Percentiles rank a stretch among this genome's conserved stretches.
phyloP scores from a whole-genome alignment of 768 basidiomycete species.

The Wakefieldia striispora region DNA sequence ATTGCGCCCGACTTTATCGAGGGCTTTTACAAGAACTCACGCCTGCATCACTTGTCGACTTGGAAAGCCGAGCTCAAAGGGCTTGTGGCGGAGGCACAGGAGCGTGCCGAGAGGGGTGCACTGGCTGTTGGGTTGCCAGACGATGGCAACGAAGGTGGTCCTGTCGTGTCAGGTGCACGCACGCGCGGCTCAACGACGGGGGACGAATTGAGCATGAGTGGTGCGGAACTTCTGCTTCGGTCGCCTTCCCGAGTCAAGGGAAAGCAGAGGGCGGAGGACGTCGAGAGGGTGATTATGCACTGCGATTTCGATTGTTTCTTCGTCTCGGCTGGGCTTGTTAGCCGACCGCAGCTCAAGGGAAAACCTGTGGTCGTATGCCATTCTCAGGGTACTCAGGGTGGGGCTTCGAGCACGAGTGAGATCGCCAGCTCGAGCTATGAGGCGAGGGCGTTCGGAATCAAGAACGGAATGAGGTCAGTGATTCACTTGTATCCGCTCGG shows the following conservation, averaged over 20 bases:
- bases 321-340: constrained; percentile 84
- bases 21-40: constrained; percentile 79
- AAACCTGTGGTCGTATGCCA: constrained; percentile 96
- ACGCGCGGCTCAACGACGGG: neutral
- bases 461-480: constrained; percentile 90
- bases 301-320: constrained; percentile 98
- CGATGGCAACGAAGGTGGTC: neutral
- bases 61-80: constrained; percentile 90
- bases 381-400: constrained; percentile 75
- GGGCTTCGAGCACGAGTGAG: constrained; percentile 82
- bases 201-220: constrained; percentile 49
- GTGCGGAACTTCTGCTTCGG: constrained; percentile 46
- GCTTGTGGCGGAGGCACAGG: constrained; percentile 78
- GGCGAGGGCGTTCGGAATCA: constrained; percentile 82
- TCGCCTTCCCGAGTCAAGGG: constrained; percentile 50
- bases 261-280: constrained; percentile 48
- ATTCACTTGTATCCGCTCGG: neutral
- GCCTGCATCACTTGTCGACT: constrained; percentile 87
- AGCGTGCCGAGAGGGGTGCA: constrained; percentile 51
- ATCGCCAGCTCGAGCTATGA: constrained; percentile 96
- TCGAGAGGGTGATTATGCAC: constrained; percentile 78
- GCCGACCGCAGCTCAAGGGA: constrained; percentile 76
- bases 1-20: constrained; percentile 84
- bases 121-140: constrained; percentile 7
- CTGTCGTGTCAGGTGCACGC: neutral